Evolutionary conservation across 306 rosid genomes (phyloP).

Genomic region (Rubus parviflorus): DNA sequence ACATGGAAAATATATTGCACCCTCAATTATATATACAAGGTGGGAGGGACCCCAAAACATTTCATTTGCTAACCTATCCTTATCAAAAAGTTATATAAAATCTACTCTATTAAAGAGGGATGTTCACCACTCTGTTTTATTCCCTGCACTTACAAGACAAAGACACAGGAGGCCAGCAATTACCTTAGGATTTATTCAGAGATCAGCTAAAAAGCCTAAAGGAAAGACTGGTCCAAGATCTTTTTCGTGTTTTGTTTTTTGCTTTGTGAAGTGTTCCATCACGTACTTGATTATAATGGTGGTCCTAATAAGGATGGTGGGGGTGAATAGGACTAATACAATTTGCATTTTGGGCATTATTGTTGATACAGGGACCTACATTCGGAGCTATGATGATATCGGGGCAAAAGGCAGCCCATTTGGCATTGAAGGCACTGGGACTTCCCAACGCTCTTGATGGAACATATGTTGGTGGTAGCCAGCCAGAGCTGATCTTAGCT

Average conservation of each 20-base stretch:
- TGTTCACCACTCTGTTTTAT: background rate
- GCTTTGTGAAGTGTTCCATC: background rate
- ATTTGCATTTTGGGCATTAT: background rate
- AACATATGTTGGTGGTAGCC: slow-evolving; percentile 32
- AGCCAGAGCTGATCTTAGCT: slow-evolving; percentile 69
- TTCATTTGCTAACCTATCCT: background rate
- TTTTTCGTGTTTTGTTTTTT: background rate
- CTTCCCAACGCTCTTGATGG: slow-evolving; percentile 54
- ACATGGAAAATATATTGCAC: background rate
- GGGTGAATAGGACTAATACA: background rate
- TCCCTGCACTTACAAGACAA: background rate
- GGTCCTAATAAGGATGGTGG: slow-evolving; percentile 1
- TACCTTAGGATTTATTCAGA: background rate
- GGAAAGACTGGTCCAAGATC: background rate
- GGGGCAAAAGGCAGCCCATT: slow-evolving; percentile 90
- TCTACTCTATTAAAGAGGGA: background rate
- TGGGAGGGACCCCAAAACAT: background rate
- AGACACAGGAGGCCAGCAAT: background rate
- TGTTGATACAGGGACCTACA: slow-evolving; percentile 77
- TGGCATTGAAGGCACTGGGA: slow-evolving; percentile 68
- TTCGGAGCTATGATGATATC: slow-evolving; percentile 99
- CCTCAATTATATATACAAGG: slow-evolving; percentile 11
- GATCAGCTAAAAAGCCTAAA: background rate
- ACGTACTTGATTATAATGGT: background rate
- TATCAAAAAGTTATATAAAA: background rate